Conservation (phyloP, 805 yeast genomes). For the Blastobotrys muscicola region DNA sequence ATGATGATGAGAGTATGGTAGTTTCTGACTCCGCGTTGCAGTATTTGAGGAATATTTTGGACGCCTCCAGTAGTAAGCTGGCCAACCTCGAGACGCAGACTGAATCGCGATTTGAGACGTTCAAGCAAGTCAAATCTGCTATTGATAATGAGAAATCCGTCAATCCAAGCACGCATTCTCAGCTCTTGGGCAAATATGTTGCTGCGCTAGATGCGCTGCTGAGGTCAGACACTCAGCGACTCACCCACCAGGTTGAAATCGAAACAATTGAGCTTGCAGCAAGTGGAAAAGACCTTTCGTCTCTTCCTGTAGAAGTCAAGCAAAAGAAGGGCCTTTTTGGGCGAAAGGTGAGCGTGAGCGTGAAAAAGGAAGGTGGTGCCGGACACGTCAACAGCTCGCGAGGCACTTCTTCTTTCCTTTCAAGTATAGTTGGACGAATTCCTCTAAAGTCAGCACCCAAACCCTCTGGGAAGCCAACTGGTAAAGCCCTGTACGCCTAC, state of each 20-base stretch:
- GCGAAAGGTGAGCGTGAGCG: slow-evolving; percentile 10
- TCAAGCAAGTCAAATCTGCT: slow-evolving; percentile 28
- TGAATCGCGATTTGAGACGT: slow-evolving; percentile 11
- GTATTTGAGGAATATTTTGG: slow-evolving; percentile 28
- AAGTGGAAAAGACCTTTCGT: slow-evolving; percentile 43
- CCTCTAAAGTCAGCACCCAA: background rate
- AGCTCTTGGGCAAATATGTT: slow-evolving; percentile 43
- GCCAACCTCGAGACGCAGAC: slow-evolving; percentile 11
- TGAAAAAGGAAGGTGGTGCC: slow-evolving; percentile 2
- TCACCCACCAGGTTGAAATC: slow-evolving; percentile 74
- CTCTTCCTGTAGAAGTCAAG: slow-evolving; percentile 29
- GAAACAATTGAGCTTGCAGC: slow-evolving; percentile 85
- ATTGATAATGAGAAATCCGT: slow-evolving; percentile 34
- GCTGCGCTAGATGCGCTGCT: slow-evolving; percentile 52
- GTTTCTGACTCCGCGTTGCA: slow-evolving; percentile 31
- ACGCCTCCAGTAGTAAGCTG: slow-evolving; percentile 24
- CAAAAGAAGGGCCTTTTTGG: slow-evolving; percentile 55
- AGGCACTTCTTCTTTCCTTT: slow-evolving; percentile 6
- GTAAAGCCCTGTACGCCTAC: slow-evolving; percentile 55
- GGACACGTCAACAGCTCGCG: slow-evolving; percentile 7
- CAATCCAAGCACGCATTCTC: slow-evolving; percentile 24
- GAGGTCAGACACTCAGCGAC: slow-evolving; percentile 61
- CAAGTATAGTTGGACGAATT: slow-evolving; percentile 9
- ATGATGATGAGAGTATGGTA: slow-evolving; percentile 75
- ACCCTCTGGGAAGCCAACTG: slow-evolving; percentile 17